Conservation (phyloP, 192 early-diverging fungal species). For the Linnemannia hyalina region DNA sequence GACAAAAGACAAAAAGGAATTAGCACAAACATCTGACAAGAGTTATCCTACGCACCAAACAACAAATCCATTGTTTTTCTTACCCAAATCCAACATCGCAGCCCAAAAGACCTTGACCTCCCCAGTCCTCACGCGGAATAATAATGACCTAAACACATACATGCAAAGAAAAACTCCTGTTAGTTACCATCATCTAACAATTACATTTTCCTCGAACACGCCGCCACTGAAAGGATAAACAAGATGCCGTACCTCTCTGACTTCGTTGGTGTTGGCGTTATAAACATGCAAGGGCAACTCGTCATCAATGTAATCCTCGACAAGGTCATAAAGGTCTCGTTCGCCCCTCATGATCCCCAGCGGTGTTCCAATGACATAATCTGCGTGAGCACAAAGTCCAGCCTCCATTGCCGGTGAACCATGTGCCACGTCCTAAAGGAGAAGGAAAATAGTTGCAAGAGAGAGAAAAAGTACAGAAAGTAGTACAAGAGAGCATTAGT, state of each 20-base stretch:
- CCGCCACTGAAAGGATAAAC: no score
- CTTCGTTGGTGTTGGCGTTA: slow-evolving; percentile 70
- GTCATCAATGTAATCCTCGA: slow-evolving; percentile 68
- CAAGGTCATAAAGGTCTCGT: slow-evolving; percentile 74
- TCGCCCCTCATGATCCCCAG: slow-evolving; percentile 65
- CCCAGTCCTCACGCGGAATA: slow-evolving; percentile 76
- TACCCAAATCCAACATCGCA: slow-evolving; percentile 83
- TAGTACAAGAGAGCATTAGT: not conserved
- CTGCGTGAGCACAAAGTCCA: slow-evolving; percentile 73
- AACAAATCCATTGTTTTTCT: not conserved
- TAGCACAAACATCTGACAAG: no score
- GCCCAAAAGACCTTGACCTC: slow-evolving; percentile 74
- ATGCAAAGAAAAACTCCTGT: not conserved
- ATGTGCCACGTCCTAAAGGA: slow-evolving; percentile 62
- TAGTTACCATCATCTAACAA: no score
- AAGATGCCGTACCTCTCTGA: slow-evolving; percentile 64
- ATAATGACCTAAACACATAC: slow-evolving; percentile 67
- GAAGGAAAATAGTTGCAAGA: not conserved
- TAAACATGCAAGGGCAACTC: slow-evolving; percentile 77
- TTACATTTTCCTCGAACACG: not conserved
- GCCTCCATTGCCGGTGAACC: slow-evolving; percentile 79
- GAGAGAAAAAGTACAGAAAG: not conserved
- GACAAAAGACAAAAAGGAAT: not conserved
- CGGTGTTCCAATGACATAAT: slow-evolving; percentile 81
- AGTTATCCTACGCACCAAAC: no score